Percentiles rank a stretch among this genome's conserved stretches.
phyloP scores from a whole-genome alignment of 75 land plant genomes.

The Pinus albicaulis region DNA sequence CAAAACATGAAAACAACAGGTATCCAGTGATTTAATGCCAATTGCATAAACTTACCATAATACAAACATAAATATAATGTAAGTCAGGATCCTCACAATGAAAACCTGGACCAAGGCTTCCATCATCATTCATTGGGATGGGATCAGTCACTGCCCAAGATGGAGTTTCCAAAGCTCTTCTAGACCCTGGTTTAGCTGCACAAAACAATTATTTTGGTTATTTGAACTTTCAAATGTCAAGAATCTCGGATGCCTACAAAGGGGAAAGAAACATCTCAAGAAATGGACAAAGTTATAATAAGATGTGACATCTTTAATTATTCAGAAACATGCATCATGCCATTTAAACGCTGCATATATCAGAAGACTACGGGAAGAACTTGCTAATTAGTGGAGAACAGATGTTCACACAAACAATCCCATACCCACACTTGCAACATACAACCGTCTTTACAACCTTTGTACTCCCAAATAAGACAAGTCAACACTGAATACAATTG shows the following conservation, averaged over 20 bases:
- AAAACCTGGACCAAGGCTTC: conserved; percentile 25
- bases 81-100: conserved; percentile 61
- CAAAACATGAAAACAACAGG: no score
- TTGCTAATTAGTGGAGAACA: no score
- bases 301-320: background rate
- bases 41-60: conserved; percentile 52
- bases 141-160: conserved; percentile 54
- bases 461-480: no score
- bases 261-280: background rate
- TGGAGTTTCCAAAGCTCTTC: conserved; percentile 24
- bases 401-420: no score
- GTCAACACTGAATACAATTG: no score
- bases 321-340: background rate
- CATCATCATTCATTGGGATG: conserved; percentile 59
- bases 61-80: conserved; percentile 89
- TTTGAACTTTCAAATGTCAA: background rate
- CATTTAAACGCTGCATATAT: no score
- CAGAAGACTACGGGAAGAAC: no score
- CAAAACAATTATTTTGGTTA: background rate
- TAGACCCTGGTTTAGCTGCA: conserved; percentile 64
- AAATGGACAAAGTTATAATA: background rate
- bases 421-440: no score
- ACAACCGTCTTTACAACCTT: no score
- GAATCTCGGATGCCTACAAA: background rate
- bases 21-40: no score